Conservation (phyloP, 1,139 yeast genomes). For the Pichia terricola region DNA sequence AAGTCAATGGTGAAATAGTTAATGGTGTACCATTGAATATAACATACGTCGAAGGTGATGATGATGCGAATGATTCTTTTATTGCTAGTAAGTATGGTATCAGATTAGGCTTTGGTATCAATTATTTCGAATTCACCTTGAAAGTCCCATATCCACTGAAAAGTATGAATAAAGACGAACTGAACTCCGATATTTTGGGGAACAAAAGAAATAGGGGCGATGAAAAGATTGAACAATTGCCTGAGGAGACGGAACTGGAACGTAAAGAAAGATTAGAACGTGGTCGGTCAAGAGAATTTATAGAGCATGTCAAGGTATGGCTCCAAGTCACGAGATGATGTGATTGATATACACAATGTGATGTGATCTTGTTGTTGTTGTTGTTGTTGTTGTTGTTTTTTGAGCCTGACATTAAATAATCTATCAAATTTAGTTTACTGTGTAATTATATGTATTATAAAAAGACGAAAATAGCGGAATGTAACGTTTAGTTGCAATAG, state of each 20-base stretch:
- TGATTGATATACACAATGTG: too few relatives aligned
- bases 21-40: conserved; percentile 18
- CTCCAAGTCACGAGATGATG: conserved; percentile 9
- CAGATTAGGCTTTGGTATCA: conserved; percentile 24
- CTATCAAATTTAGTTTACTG: too few relatives aligned
- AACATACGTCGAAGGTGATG: conserved; percentile 15
- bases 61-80: conserved; percentile 15
- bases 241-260: conserved; percentile 2
- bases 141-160: conserved; percentile 20
- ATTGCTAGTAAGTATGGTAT: conserved; percentile 24
- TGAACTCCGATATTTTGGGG: not conserved
- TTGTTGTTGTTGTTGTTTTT: too few relatives aligned
- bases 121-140: conserved; percentile 21
- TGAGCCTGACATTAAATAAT: too few relatives aligned
- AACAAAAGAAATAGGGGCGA: not conserved
- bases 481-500: too few relatives aligned
- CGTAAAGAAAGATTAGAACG: not conserved
- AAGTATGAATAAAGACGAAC: conserved; percentile 2
- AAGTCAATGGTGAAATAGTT: conserved; percentile 19
- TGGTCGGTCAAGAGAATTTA: conserved; percentile 9
- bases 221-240: conserved; percentile 1
- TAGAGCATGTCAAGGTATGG: conserved; percentile 18
- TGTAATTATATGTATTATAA: too few relatives aligned
- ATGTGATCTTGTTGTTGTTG: too few relatives aligned
- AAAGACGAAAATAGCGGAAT: too few relatives aligned